Base-by-base conservation (phyloP, 305 asterid species). In the Andrographis paniculata region DNA sequence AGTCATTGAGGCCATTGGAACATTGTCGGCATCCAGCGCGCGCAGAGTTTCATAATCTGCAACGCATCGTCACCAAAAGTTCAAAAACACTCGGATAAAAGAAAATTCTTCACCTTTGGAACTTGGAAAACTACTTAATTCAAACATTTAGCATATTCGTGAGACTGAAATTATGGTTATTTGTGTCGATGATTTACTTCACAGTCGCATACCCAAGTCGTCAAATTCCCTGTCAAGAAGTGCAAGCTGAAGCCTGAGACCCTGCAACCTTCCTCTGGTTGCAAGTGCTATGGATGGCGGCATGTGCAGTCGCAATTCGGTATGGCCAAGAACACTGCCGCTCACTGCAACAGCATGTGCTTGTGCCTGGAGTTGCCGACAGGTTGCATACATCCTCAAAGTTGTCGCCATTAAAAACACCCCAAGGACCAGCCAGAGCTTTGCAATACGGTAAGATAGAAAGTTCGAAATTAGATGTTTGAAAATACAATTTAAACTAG, bases 341-440 rank as follows among this genome's bases (percentile, higher is more conserved):
- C 93, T 94, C 47, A 74, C 89, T 49, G 95, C 94, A 65, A 84
- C 94, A 51, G 95, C 97, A 59, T 88, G 97, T 45, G 97, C 95
- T 68, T 84, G 97, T 45, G 95, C 95, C 73, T 88, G 97, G 69
- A 88, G 95, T 59, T 84, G 95, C 75, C 84, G 95, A 69, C 95
- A 88, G 10, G 95, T 84, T 45, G 97, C 95, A 62, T 88, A 88
- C 97, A 88, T 88, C 64, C 97, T 75, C 55, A 88, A 67, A 47
- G 77, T 66, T 35, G 95, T 84, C 41, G 97, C 97, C 89, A 82
- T 82, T 48, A 84, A 66, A 68, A 88, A 88, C 50, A 84, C 95
- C 53, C 85, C 95, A 33, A 88, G 93, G 46, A 85, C 97, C 82
- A 88, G 48, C 97, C 97, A 88, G 24, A 88, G 95, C 97, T 75